These are phyloP conservation scores for Leucaena leucocephala DNA, from an alignment of 306 rosid genomes.

Conservation along the genomic window DNA sequence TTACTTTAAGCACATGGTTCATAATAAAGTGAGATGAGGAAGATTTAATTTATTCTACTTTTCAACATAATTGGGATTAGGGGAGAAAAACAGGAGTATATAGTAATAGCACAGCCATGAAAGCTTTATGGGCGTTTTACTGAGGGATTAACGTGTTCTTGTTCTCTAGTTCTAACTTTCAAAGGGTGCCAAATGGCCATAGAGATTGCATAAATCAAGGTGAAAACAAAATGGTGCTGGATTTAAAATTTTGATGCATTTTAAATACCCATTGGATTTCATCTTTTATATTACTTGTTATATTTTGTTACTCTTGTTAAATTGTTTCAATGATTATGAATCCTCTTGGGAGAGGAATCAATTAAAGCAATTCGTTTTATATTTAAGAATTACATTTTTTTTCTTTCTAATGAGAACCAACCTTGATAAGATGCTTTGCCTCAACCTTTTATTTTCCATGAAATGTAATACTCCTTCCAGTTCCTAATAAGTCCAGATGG, in stretches of 20 bases:
- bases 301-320: not conserved
- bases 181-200: constrained; percentile 43
- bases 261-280: constrained; percentile 5
- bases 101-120: constrained; percentile 25
- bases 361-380: not conserved
- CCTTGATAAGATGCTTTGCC: no score
- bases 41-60: constrained; percentile 26
- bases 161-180: constrained; percentile 29
- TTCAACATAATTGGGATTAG: constrained; percentile 33
- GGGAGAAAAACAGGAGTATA: constrained; percentile 23
- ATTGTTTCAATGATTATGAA: not conserved
- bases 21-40: constrained; percentile 32
- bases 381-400: not conserved
- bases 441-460: no score
- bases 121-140: constrained; percentile 5
- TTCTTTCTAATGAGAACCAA: not conserved
- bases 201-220: constrained; percentile 24
- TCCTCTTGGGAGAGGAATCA: not conserved
- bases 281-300: constrained; percentile 2
- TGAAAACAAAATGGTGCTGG: constrained; percentile 29
- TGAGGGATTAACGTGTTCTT: constrained; percentile 12
- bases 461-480: no score
- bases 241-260: constrained; percentile 34
- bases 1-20: not conserved
- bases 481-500: no score